phyloP scores from a whole-genome alignment of 108 stramenopile genomes.

The Licmophora abbreviata region DNA sequence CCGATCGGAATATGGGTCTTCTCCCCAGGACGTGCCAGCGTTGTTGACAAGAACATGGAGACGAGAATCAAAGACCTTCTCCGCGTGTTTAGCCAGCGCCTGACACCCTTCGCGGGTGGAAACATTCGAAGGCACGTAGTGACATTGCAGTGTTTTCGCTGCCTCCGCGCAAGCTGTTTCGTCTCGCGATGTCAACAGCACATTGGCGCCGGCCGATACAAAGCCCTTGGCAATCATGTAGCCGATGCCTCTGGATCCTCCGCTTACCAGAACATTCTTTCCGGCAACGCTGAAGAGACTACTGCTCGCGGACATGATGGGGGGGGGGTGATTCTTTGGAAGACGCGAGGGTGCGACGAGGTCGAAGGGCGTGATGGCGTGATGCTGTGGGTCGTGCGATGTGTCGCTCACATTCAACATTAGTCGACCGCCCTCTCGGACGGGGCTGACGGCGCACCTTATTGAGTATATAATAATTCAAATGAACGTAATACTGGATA shows the following conservation, averaged over 20 bases:
- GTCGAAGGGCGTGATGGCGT: too few species aligned
- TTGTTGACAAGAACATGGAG: constrained; percentile 83
- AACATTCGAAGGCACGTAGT: constrained; percentile 72
- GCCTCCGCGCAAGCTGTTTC: constrained; percentile 66
- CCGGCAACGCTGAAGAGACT: constrained; percentile 51
- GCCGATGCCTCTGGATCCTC: constrained; percentile 87
- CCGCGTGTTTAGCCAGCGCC: constrained; percentile 49
- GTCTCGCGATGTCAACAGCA: constrained; percentile 74
- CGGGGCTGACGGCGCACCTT: too few species aligned
- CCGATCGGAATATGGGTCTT: constrained; percentile 57
- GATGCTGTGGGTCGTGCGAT: too few species aligned
- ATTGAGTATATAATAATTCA: too few species aligned
- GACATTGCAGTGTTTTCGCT: constrained; percentile 27
- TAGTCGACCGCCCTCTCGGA: too few species aligned
- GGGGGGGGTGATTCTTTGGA: too few species aligned
- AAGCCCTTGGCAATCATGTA: constrained; percentile 84
- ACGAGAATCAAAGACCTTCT: constrained; percentile 41
- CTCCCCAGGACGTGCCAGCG: constrained; percentile 55
- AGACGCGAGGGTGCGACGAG: too few species aligned
- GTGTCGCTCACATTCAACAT: too few species aligned
- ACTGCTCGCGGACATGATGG: too few species aligned
- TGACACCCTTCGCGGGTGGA: constrained; percentile 76
- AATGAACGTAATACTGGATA: too few species aligned
- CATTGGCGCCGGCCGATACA: constrained; percentile 70
- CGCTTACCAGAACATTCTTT: constrained; percentile 88